Evolutionary conservation across 768 basidiomycete genomes (phyloP).

Genomic region (Podaxis carcinomalis): DNA sequence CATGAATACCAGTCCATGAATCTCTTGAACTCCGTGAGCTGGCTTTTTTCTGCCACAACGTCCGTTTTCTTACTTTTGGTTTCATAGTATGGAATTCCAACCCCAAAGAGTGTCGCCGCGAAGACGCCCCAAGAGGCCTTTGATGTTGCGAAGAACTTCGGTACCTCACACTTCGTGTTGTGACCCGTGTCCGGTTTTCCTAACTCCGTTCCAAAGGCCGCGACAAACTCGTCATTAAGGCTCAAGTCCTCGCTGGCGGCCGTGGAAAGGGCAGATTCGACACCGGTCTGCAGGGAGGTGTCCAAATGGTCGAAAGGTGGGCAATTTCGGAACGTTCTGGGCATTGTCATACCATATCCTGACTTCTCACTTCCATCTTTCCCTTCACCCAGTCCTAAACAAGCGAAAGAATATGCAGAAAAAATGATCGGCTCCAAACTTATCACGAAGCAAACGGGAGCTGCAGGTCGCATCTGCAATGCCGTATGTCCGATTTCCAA

Average conservation of each 20-base stretch:
- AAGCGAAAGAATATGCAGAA: constrained; percentile 80
- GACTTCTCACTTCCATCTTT: not conserved
- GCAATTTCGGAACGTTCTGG: constrained; percentile 4
- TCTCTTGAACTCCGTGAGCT: constrained; percentile 82
- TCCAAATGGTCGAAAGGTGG: constrained; percentile 88
- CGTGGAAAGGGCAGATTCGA: constrained; percentile 97
- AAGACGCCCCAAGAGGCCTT: constrained; percentile 87
- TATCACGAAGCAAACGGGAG: constrained; percentile 98
- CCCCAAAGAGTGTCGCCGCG: constrained; percentile 87
- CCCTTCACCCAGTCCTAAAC: constrained; percentile 55
- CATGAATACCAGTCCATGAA: constrained; percentile 98
- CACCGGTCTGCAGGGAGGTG: constrained; percentile 95
- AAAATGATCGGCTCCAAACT: constrained; percentile 95
- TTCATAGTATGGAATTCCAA: constrained; percentile 86
- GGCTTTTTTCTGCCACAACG: not conserved
- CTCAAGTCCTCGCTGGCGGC: constrained; percentile 97
- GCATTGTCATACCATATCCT: not conserved
- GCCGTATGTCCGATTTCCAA: constrained; percentile 51
- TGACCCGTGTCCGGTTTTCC: not conserved
- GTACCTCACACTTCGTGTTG: constrained; percentile 35
- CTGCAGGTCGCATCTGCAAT: constrained; percentile 88
- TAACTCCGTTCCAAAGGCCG: constrained; percentile 40
- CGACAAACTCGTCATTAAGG: constrained; percentile 90
- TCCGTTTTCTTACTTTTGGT: constrained; percentile 3
- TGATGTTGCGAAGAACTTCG: constrained; percentile 85